A percentile compares a stretch with the other conserved stretches of the same genome.
Conservation (phyloP, 164 flowering plant genomes). For the Echeveria elegans region DNA sequence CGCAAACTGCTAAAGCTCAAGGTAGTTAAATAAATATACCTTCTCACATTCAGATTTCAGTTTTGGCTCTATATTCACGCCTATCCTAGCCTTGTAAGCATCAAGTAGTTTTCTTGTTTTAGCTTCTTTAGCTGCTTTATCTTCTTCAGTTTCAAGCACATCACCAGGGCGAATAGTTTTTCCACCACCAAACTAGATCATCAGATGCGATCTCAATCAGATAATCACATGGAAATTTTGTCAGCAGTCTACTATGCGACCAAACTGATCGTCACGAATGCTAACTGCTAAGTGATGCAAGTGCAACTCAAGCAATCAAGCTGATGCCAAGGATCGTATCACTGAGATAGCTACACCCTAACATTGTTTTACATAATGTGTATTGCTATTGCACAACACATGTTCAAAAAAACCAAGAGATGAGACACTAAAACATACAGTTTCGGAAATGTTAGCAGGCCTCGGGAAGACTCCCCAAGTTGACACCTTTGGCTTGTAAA, state of each 20-base stretch:
- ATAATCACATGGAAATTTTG: too few relatives aligned
- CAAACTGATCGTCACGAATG: too few relatives aligned
- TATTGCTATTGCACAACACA: too few relatives aligned
- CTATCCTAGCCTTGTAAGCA: conserved; percentile 56
- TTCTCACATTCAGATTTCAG: conserved; percentile 69
- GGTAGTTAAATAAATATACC: conserved; percentile 28
- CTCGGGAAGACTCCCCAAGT: conserved; percentile 98
- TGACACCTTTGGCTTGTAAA: conserved; percentile 88
- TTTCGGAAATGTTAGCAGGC: conserved; percentile 74
- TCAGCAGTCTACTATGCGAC: too few relatives aligned
- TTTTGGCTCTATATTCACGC: conserved; percentile 55
- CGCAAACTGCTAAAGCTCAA: too few relatives aligned
- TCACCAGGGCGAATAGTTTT: conserved; percentile 68
- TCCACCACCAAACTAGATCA: conserved; percentile 84
- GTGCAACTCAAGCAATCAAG: not conserved
- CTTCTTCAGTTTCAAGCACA: conserved; percentile 70
- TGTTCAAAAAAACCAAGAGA: not conserved
- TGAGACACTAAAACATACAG: conserved; percentile 47
- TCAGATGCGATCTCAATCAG: too few relatives aligned
- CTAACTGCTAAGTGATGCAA: not conserved
- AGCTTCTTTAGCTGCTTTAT: conserved; percentile 65
- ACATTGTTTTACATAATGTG: not conserved
- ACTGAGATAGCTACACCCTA: not conserved
- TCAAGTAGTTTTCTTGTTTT: conserved; percentile 55
- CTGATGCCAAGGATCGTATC: not conserved